These are phyloP conservation scores for Ganoderma sinense DNA, from an alignment of 1,284 basidiomycete genomes.

Conservation along the genomic window DNA sequence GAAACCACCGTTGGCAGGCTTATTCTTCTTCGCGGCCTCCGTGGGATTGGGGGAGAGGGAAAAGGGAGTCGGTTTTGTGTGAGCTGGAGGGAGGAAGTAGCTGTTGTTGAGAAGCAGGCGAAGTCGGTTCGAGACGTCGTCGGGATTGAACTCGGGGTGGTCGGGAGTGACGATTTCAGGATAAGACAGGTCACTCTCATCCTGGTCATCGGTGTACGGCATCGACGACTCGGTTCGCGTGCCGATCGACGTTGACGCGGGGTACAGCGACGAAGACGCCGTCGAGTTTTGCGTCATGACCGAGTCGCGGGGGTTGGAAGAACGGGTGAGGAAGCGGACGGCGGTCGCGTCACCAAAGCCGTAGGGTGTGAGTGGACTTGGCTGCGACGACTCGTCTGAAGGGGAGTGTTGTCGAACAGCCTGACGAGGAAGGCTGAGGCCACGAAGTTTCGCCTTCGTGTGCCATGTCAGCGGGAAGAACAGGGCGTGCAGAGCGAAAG, in stretches of 20 bases:
- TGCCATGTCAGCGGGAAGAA: constrained; percentile 1
- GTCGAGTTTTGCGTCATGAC: constrained; percentile 60
- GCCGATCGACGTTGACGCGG: constrained; percentile 66
- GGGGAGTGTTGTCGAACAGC: constrained; percentile 41
- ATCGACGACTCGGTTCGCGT: constrained; percentile 63
- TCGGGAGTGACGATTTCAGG: constrained; percentile 47
- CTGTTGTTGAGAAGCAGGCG: constrained; percentile 83
- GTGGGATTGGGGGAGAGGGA: constrained; percentile 56
- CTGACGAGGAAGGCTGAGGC: constrained; percentile 47
- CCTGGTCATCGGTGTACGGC: constrained; percentile 58
- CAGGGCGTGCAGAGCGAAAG: constrained; percentile 10
- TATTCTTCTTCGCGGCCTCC: constrained; percentile 46
- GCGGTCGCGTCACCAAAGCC: constrained; percentile 34
- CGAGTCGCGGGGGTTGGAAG: constrained; percentile 53
- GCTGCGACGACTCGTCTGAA: constrained; percentile 45
- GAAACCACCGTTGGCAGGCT: constrained; percentile 61
- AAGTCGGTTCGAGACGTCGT: constrained; percentile 84
- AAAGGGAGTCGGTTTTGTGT: constrained; percentile 75
- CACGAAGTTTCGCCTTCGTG: constrained; percentile 39
- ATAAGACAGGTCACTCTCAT: constrained; percentile 52
- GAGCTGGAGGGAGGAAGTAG: constrained; percentile 85
- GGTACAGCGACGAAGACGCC: constrained; percentile 78
- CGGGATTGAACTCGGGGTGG: constrained; percentile 68
- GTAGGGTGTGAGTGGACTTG: constrained; percentile 45
- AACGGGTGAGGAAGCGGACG: constrained; percentile 33